Percentiles rank a stretch among this genome's conserved stretches.
phyloP scores from a whole-genome alignment of 306 rosid species.

The Castanea sativa region DNA sequence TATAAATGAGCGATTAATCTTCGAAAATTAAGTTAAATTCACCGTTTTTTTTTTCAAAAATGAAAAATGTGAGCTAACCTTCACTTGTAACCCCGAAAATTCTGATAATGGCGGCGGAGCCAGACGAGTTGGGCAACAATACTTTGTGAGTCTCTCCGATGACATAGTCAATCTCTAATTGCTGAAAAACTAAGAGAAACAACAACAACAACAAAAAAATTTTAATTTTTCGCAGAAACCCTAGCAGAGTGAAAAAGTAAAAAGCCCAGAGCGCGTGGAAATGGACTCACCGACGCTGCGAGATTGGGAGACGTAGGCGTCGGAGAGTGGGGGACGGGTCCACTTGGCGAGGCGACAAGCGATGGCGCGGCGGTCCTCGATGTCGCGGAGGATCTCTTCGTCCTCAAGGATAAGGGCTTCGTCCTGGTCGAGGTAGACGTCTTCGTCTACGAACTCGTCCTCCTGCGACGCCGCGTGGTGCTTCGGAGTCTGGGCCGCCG shows the following conservation, averaged over 20 bases:
- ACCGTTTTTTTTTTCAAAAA: not conserved
- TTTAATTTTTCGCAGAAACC: constrained; percentile 31
- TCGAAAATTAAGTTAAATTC: not conserved
- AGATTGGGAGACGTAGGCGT: constrained; percentile 51
- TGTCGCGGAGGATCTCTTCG: constrained; percentile 83
- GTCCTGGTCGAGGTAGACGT: constrained; percentile 73
- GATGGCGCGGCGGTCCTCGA: constrained; percentile 72
- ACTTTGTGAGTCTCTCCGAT: constrained; percentile 65
- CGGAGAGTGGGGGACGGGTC: constrained; percentile 73
- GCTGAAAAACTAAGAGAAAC: constrained; percentile 67
- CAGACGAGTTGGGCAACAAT: constrained; percentile 66
- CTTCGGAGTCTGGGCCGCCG: constrained; percentile 45
- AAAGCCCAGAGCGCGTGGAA: not conserved
- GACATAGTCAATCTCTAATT: constrained; percentile 88
- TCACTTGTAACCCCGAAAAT: constrained; percentile 90
- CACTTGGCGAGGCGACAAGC: constrained; percentile 70
- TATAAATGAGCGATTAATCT: not conserved
- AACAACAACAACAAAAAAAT: not conserved
- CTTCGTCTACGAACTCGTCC: constrained; percentile 91
- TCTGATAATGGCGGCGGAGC: constrained; percentile 85
- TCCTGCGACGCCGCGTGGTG: constrained; percentile 54
- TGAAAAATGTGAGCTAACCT: constrained; percentile 46
- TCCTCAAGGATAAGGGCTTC: constrained; percentile 68
- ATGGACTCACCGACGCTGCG: constrained; percentile 52
- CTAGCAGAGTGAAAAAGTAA: constrained; percentile 18